Base-by-base conservation (phyloP, 2,329 filamentous ascomycete species). In the Moelleriella libera region DNA sequence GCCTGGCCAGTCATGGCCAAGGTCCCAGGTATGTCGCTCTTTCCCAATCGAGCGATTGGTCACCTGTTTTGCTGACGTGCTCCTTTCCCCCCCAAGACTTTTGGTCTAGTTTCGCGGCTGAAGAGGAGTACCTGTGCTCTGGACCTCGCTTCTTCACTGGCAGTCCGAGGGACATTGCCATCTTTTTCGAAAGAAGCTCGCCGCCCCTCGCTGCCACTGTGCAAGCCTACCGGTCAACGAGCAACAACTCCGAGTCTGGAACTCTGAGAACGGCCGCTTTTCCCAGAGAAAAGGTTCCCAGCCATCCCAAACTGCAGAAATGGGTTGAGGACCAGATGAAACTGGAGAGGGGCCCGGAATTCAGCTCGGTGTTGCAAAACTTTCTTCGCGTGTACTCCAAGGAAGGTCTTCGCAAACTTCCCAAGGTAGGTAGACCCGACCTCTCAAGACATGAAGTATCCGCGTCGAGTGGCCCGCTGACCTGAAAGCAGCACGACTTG, bases 291-390 rank as follows among this genome's bases (percentile, higher is more conserved):
- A 56, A 55, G 42, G 62, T 67, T 30, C 64, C 64, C 5, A 65
- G 56, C 43, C 59, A 67, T 46, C 51, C 54, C 31, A 53, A 57
- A 46, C 55, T 68, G 48, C 58, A 65, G 49, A 49, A 43, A 46
- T 68, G 66, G 66, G 65, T 62, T 14, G 64, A 67, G 50, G 52
- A 55, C 10, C 62, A 66, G 49, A 67, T 68, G 47, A 56, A 56
- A 46, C 55, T 52, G 31, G 65, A 68, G 50, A 53, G 52, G 31
- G 58, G 51, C 12, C 48, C 53, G 12, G 58, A 59, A 31, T 68
- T 68, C 47, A 55, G 58, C 42, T 52, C 57, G 37, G 54, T 55
- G n/a, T 52, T 63, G 46, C 65, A 64, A 53, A 64, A 54, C 52
- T 68, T 68, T 48, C 52, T 68, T 48, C 56, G 63, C 14, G 56